These are phyloP conservation scores for Fusarium zealandicum DNA, from an alignment of 2,329 filamentous ascomycete species.

Conservation along the genomic window DNA sequence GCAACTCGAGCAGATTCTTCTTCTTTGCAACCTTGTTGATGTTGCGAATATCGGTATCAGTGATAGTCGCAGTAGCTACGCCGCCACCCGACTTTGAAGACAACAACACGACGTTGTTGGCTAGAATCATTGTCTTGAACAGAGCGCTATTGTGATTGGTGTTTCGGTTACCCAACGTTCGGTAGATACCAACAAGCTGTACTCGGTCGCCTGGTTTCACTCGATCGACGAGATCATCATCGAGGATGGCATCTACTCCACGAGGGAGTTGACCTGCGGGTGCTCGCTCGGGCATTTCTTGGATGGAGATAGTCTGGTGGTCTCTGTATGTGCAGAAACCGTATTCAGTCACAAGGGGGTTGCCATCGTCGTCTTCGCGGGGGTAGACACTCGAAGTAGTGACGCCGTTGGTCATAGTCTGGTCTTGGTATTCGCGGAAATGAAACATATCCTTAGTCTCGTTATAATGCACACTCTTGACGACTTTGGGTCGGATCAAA, in stretches of 20 bases:
- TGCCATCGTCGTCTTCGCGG: slow-evolving; percentile 90
- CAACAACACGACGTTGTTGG: slow-evolving; percentile 92
- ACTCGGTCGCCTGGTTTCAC: slow-evolving; percentile 96
- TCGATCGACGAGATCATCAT: slow-evolving; percentile 93
- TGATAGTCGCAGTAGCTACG: slow-evolving; percentile 89
- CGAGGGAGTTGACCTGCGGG: slow-evolving; percentile 94
- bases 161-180: slow-evolving; percentile 93
- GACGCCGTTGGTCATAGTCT: slow-evolving; percentile 94
- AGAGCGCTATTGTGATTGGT: slow-evolving; percentile 88
- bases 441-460: slow-evolving; percentile 87
- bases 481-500: slow-evolving; percentile 93
- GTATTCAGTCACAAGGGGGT: slow-evolving; percentile 92
- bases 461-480: slow-evolving; percentile 97
- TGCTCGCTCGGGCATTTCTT: slow-evolving; percentile 98
- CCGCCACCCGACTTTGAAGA: slow-evolving; percentile 97
- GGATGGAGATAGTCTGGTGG: slow-evolving; percentile 96
- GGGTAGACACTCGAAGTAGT: slow-evolving; percentile 93
- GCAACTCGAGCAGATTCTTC: slow-evolving; percentile 87
- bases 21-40: slow-evolving; percentile 98
- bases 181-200: slow-evolving; percentile 94
- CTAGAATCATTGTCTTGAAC: slow-evolving; percentile 92
- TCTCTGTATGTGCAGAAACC: slow-evolving; percentile 95
- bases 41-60: slow-evolving; percentile 95
- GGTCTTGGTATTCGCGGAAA: slow-evolving; percentile 89
- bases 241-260: slow-evolving; percentile 93